These are phyloP conservation scores for Pestalotiopsis sp. DNA, from an alignment of 2,329 filamentous ascomycete genomes.

Conservation along the genomic window DNA sequence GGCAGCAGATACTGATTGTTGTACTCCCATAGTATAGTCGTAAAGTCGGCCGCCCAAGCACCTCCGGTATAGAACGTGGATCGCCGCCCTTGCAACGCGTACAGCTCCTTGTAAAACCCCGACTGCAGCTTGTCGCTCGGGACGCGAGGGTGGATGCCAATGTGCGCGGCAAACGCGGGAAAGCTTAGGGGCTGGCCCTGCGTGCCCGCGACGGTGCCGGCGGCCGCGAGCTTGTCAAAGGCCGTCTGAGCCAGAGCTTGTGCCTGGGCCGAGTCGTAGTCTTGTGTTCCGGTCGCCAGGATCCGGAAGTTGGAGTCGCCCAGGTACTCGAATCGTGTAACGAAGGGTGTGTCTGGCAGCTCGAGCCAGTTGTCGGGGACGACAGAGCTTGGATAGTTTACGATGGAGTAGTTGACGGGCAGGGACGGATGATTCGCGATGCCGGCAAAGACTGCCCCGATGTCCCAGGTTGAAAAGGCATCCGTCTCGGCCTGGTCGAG, in stretches of 20 bases:
- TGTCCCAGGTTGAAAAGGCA: slow-evolving; percentile 35
- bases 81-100: slow-evolving; percentile 38
- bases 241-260: slow-evolving; percentile 25
- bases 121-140: slow-evolving; percentile 28
- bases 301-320: slow-evolving; percentile 27
- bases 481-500: slow-evolving; percentile 31
- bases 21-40: slow-evolving; percentile 35
- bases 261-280: slow-evolving; percentile 22
- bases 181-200: slow-evolving; percentile 13
- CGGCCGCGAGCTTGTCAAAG: slow-evolving; percentile 22
- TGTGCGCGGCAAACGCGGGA: slow-evolving; percentile 32
- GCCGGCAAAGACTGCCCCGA: slow-evolving; percentile 34
- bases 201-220: not conserved
- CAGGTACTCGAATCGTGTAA: slow-evolving; percentile 30
- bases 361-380: slow-evolving; percentile 27
- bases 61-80: slow-evolving; percentile 44
- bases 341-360: slow-evolving; percentile 28
- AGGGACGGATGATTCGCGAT: slow-evolving; percentile 34
- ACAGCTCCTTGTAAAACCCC: slow-evolving; percentile 38
- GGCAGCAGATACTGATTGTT: slow-evolving; percentile 31
- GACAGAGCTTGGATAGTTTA: slow-evolving; percentile 31
- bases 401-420: slow-evolving; percentile 25
- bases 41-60: slow-evolving; percentile 33
- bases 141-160: slow-evolving; percentile 34
- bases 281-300: slow-evolving; percentile 26